phyloP scores from a whole-genome alignment of 768 basidiomycete species.

The Leccinum uliginosum region DNA sequence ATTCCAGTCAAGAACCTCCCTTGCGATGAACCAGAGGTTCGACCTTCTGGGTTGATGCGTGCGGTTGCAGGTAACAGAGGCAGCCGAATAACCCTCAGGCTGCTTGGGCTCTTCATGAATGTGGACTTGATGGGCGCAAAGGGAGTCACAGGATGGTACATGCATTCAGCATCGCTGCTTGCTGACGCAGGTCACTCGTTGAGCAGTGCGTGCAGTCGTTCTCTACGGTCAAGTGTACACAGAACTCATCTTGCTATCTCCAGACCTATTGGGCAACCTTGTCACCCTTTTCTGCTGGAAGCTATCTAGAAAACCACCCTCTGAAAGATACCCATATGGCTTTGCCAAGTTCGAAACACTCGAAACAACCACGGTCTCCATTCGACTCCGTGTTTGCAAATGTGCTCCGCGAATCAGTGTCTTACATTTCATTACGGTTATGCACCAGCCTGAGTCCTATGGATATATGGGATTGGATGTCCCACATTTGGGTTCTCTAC shows the following conservation, averaged over 20 bases:
- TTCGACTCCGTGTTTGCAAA: conserved; percentile 84
- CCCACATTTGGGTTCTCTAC: too few species aligned
- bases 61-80: conserved; percentile 64
- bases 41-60: not conserved
- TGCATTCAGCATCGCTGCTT: conserved; percentile 86
- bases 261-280: conserved; percentile 85
- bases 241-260: conserved; percentile 2
- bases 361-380: conserved; percentile 85
- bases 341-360: conserved; percentile 94
- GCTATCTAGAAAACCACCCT: conserved; percentile 77
- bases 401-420: conserved; percentile 56
- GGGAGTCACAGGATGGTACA: conserved; percentile 81
- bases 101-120: conserved; percentile 81
- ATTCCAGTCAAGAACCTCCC: too few species aligned
- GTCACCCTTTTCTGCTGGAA: conserved; percentile 89
- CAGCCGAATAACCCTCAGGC: conserved; percentile 76
- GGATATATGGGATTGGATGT: too few species aligned
- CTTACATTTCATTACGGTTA: conserved; percentile 39
- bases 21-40: too few species aligned
- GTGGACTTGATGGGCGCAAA: conserved; percentile 78
- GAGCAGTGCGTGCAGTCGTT: conserved; percentile 60
- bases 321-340: conserved; percentile 77
- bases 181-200: conserved; percentile 93
- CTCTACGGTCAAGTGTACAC: not conserved
- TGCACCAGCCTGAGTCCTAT: too few species aligned